These are phyloP conservation scores for Prunus mongolica DNA, from an alignment of 306 rosid species.

Conservation along the genomic window DNA sequence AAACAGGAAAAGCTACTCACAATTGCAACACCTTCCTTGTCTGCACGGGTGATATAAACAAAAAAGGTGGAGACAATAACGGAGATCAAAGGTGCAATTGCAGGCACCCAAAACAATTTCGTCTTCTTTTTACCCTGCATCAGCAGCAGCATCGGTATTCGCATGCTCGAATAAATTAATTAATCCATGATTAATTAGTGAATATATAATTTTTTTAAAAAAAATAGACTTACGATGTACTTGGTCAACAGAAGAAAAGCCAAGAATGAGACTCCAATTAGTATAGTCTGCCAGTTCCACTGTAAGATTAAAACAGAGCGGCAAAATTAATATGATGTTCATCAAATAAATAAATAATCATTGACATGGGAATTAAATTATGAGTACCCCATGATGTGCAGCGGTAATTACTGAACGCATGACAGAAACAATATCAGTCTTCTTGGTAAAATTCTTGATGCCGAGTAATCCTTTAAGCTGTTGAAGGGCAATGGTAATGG, in stretches of 20 bases:
- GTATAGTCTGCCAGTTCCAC: slow-evolving; percentile 92
- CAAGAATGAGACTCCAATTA: slow-evolving; percentile 65
- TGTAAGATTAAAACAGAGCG: slow-evolving; percentile 22
- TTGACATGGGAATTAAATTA: neutral
- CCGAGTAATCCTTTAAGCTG: slow-evolving; percentile 91
- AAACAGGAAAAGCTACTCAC: slow-evolving; percentile 38
- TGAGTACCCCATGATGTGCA: slow-evolving; percentile 64
- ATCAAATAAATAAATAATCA: neutral
- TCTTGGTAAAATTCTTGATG: slow-evolving; percentile 54
- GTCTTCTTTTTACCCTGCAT: slow-evolving; percentile 59
- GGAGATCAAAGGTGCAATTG: slow-evolving; percentile 74
- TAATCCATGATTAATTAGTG: neutral
- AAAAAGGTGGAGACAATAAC: slow-evolving; percentile 64
- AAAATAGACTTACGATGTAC: slow-evolving; percentile 43
- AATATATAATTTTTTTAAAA: no score
- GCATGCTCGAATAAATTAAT: neutral
- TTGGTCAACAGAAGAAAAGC: slow-evolving; percentile 56
- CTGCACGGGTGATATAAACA: slow-evolving; percentile 68
- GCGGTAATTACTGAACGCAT: slow-evolving; percentile 49
- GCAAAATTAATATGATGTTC: neutral
- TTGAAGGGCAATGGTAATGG: slow-evolving; percentile 78
- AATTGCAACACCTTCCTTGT: slow-evolving; percentile 61
- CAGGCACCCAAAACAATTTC: slow-evolving; percentile 78
- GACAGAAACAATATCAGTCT: slow-evolving; percentile 70
- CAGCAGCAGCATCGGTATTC: neutral